These are phyloP conservation scores for Geranium incanum DNA, from an alignment of 441 rosid genomes.

Conservation along the genomic window DNA sequence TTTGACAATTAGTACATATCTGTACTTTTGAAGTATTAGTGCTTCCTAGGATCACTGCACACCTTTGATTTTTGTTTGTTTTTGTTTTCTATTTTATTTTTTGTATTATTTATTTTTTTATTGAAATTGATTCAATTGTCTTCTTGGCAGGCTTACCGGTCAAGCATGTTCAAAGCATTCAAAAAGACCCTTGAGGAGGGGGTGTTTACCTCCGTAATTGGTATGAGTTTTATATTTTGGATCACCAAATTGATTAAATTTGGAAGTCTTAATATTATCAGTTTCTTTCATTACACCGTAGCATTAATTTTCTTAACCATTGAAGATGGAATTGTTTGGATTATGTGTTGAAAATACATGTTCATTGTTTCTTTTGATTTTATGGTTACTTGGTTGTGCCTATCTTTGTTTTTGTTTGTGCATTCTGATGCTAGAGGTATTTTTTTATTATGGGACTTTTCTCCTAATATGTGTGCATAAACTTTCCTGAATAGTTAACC, in stretches of 20 bases:
- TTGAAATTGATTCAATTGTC: constrained; percentile 15
- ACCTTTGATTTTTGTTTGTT: background rate
- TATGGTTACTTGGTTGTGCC: constrained; percentile 26
- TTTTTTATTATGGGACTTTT: background rate
- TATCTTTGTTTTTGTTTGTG: constrained; percentile 23
- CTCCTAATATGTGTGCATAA: constrained; percentile 20
- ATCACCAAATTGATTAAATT: constrained; percentile 2
- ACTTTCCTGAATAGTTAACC: constrained; percentile 21
- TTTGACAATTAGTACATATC: background rate
- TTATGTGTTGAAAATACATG: constrained; percentile 19
- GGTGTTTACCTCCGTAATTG: constrained; percentile 66
- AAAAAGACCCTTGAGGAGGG: constrained; percentile 91
- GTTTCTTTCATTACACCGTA: constrained; percentile 19
- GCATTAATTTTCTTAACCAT: background rate
- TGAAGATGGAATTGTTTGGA: constrained; percentile 28
- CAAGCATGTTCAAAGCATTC: constrained; percentile 93
- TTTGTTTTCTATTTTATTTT: background rate
- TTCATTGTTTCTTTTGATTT: constrained; percentile 23
- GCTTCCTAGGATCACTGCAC: background rate
- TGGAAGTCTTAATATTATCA: background rate
- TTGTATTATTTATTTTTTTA: background rate
- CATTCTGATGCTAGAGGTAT: constrained; percentile 16
- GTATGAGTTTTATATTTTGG: constrained; percentile 38
- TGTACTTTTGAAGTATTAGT: background rate
- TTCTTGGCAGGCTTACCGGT: constrained; percentile 58